A percentile compares a stretch with the other conserved stretches of the same genome.
Conservation (phyloP, 2,329 filamentous ascomycete species). For the Xylaria sp. region DNA sequence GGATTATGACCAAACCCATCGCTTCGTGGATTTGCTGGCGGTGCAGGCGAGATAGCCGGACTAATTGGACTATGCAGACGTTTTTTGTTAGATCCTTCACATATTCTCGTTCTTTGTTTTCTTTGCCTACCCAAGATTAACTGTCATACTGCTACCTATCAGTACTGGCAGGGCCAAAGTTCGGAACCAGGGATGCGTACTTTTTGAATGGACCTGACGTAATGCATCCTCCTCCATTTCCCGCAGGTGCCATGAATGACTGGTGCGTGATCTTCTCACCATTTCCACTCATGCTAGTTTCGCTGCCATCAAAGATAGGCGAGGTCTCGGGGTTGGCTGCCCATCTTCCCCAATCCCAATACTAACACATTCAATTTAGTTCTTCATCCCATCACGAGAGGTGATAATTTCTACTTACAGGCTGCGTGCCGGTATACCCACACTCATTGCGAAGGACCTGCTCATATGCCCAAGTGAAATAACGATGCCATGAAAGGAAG, state of each 20-base stretch:
- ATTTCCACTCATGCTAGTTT: conserved; percentile 55
- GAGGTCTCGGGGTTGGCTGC: conserved; percentile 54
- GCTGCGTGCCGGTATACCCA: conserved; percentile 45
- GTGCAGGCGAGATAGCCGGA: conserved; percentile 43
- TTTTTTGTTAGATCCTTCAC: conserved; percentile 34
- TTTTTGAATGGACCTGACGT: conserved; percentile 62
- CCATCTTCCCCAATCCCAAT: conserved; percentile 58
- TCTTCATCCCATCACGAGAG: not conserved
- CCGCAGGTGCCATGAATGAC: conserved; percentile 26
- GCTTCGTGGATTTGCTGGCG: conserved; percentile 46
- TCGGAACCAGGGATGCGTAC: conserved; percentile 39
- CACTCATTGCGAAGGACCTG: conserved; percentile 47
- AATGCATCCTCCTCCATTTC: conserved; percentile 58
- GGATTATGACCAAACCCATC: conserved; percentile 56
- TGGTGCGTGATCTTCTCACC: conserved; percentile 45
- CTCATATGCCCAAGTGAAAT: conserved; percentile 45
- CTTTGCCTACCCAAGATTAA: conserved; percentile 50
- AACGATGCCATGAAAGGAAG: conserved; percentile 47
- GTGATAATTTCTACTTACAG: conserved; percentile 31
- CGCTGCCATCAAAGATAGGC: conserved; percentile 59
- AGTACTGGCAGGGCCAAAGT: not conserved
- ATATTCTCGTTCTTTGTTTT: conserved; percentile 41
- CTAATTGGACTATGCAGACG: conserved; percentile 30
- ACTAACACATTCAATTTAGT: conserved; percentile 37
- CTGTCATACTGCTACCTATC: conserved; percentile 47